Percentiles rank a stretch among this genome's conserved stretches.
Evolutionary conservation across 2,329 filamentous ascomycete species (phyloP).

Genomic region (Emergomyces africanus): DNA sequence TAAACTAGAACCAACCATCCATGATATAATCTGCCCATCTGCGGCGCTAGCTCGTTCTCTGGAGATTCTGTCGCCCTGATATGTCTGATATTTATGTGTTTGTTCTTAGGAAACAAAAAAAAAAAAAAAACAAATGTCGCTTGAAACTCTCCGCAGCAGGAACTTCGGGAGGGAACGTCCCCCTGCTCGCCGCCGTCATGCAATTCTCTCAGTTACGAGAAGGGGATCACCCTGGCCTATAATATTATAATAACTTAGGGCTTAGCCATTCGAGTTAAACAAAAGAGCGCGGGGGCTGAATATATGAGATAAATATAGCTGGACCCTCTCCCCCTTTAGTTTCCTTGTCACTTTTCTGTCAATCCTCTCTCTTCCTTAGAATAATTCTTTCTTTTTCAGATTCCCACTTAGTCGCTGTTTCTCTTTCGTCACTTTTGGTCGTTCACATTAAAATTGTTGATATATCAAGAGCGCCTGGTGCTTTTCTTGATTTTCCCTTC

Average conservation of each 20-base stretch:
- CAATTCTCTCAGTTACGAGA: background rate
- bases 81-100: too few relatives aligned
- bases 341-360: background rate
- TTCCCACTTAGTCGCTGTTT: background rate
- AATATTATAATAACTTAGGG: too few relatives aligned
- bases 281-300: background rate
- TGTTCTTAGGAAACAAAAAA: too few relatives aligned
- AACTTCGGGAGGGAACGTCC: background rate
- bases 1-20: background rate
- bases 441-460: background rate
- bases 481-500: background rate
- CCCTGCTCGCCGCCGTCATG: background rate
- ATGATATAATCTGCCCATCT: background rate
- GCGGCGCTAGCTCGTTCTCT: too few relatives aligned
- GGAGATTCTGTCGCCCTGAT: too few relatives aligned
- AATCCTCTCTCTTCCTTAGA: background rate
- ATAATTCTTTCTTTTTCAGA: background rate
- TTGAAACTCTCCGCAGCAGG: background rate
- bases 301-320: background rate
- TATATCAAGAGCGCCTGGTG: slow-evolving; percentile 1
- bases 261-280: background rate
- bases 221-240: background rate
- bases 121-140: background rate
- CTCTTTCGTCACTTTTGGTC: background rate
- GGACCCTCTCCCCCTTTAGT: background rate